Evolutionary conservation across 805 yeast genomes (phyloP), one percentile per base, ranked within the genome.

Genomic region (Hanseniaspora vineae): DNA sequence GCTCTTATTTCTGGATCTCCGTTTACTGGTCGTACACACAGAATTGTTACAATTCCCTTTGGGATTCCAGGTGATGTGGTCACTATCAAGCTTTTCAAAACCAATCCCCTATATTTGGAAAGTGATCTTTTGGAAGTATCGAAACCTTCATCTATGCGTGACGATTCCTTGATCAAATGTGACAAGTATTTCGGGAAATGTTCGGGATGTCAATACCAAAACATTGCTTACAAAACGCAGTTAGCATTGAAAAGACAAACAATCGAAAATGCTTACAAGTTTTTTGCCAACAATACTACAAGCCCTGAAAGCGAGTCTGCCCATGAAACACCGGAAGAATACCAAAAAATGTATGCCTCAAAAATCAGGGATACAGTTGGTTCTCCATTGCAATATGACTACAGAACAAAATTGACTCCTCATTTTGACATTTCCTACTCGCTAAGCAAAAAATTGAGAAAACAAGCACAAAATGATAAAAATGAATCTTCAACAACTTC

Each of bases 201-300:
- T 62, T 85, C 95, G 1, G 97, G 97, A 2, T 89, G 97, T 63
- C 97, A 92, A 66, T 87, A 80, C 60, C 97, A 92, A 61, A 78
- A 78, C 62, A 67, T 88, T 33, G 70, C 75, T 2, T 92, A 92
- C 61, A 72, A 72, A 1, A 71, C 79, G 40, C 97, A 90, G 66
- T 69, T 92, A 46, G 66, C 64, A 46, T 72, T 84, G 58, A 92
- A 92, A 62, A 73, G 77, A 51, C 67, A 77, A 29, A 88, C 94
- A 2, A 83, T 92, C 29, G 72, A 63, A 20, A 84, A 85, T 58
- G 98, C 98, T 1, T 92, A 78, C 66, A 74, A 76, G 50, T 83
- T 72, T 61, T 81, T 86, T 59, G 87, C 90, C 0, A 82, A 85
- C 12, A n/a, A 31, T 6, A 31, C 42, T 19, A 35, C 23, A 17